These are phyloP conservation scores for Dillenia suffruticosa DNA, from an alignment of 164 flowering plant genomes.

Conservation along the genomic window DNA sequence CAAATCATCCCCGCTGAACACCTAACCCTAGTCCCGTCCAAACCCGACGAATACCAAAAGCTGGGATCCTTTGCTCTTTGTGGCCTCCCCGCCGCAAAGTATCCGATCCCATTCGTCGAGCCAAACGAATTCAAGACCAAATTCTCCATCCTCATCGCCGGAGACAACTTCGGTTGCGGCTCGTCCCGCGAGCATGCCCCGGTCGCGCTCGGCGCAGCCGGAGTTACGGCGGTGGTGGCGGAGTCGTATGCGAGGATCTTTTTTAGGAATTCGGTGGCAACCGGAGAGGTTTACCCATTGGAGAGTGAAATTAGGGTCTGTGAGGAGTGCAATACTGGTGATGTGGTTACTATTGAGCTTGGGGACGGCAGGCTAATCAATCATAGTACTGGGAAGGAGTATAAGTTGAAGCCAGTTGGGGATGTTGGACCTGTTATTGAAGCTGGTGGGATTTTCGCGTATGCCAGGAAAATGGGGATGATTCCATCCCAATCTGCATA, in stretches of 20 bases:
- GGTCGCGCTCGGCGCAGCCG: conserved; percentile 89
- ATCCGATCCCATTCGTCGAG: conserved; percentile 61
- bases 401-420: conserved; percentile 82
- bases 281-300: conserved; percentile 89
- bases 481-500: conserved; percentile 43
- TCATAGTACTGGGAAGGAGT: conserved; percentile 88
- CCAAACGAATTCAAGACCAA: conserved; percentile 45
- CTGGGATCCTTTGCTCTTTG: conserved; percentile 81
- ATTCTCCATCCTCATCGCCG: conserved; percentile 71
- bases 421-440: conserved; percentile 97
- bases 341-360: conserved; percentile 75
- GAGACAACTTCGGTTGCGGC: conserved; percentile 93
- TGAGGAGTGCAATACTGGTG: conserved; percentile 88
- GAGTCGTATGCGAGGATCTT: conserved; percentile 94
- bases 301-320: conserved; percentile 81
- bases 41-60: conserved; percentile 85
- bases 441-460: conserved; percentile 97
- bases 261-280: conserved; percentile 89
- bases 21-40: conserved; percentile 92
- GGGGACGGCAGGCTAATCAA: conserved; percentile 58
- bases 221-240: conserved; percentile 78
- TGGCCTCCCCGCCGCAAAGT: conserved; percentile 67
- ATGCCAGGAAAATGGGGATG: conserved; percentile 91
- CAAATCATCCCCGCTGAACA: conserved; percentile 98
- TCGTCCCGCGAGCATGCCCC: conserved; percentile 99